Conservation (phyloP, 306 rosid species). For the Arachis stenosperma region DNA sequence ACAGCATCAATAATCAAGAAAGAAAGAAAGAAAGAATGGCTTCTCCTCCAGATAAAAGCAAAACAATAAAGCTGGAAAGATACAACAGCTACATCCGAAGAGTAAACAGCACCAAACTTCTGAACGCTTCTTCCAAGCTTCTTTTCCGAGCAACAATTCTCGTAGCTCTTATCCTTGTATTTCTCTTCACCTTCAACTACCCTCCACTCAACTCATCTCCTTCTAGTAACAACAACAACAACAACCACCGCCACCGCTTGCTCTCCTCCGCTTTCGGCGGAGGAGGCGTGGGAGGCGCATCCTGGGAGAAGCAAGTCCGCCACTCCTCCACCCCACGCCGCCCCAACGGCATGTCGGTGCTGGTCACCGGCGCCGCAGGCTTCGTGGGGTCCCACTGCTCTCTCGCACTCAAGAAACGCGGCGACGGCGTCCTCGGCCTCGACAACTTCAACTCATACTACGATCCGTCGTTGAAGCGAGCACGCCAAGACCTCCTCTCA, state of each 20-base stretch:
- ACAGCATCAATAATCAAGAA: no score
- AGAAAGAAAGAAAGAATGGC: constrained; percentile 46
- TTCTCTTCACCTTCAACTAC: constrained; percentile 78
- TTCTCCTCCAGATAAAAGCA: constrained; percentile 90
- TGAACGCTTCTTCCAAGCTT: constrained; percentile 86
- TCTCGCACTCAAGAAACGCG: constrained; percentile 79
- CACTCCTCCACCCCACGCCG: constrained; percentile 77
- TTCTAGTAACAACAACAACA: neutral
- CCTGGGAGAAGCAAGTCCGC: constrained; percentile 86
- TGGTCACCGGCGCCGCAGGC: constrained; percentile 89
- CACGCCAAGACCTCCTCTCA: constrained; percentile 54
- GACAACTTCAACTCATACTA: constrained; percentile 88
- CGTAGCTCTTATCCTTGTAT: constrained; percentile 65
- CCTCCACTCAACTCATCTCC: constrained; percentile 54
- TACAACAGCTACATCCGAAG: constrained; percentile 86
- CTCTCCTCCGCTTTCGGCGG: constrained; percentile 74
- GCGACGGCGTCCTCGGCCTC: constrained; percentile 84
- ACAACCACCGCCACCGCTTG: constrained; percentile 48
- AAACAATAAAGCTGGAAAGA: constrained; percentile 80
- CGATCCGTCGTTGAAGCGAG: constrained; percentile 82
- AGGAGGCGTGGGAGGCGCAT: constrained; percentile 66
- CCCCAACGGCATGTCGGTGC: constrained; percentile 68
- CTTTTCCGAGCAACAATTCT: constrained; percentile 84
- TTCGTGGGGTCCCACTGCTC: constrained; percentile 85
- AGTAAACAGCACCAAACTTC: constrained; percentile 82